Conservation (phyloP, 305 asterid genomes). For the Fraxinus velutina region DNA sequence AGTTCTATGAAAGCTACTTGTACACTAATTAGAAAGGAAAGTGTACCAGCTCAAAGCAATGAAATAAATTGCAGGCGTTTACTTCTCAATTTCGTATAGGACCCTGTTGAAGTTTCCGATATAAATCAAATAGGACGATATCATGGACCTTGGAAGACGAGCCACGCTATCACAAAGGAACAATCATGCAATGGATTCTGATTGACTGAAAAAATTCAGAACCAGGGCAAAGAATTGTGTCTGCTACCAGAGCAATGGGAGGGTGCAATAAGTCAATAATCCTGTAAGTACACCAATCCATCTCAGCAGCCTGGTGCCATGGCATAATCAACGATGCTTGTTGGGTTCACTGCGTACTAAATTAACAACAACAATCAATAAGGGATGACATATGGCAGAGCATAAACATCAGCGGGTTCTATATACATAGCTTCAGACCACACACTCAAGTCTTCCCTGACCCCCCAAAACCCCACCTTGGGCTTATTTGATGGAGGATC, state of each 20-base stretch:
- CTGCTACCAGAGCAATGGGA: background rate
- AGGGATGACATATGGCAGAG: conserved; percentile 75
- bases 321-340: background rate
- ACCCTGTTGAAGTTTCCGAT: background rate
- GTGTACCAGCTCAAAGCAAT: conserved; percentile 12
- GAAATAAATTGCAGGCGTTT: conserved; percentile 6
- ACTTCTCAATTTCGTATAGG: background rate
- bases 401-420: conserved; percentile 55
- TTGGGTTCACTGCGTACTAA: background rate
- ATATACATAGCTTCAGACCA: conserved; percentile 64
- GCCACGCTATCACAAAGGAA: background rate
- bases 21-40: conserved; percentile 13
- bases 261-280: background rate
- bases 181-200: background rate
- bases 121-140: background rate
- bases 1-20: conserved; percentile 13
- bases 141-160: background rate
- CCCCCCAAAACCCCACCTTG: conserved; percentile 19
- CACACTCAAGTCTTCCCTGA: conserved; percentile 34
- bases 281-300: background rate
- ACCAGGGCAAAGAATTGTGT: background rate
- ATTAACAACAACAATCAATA: conserved; percentile 35
- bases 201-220: background rate
- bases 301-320: background rate
- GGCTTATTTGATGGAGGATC: conserved; percentile 24